A percentile compares a stretch with the other conserved stretches of the same genome.
Evolutionary conservation across 129 eudicot genomes (phyloP).

Genomic region (Daucus carota): DNA sequence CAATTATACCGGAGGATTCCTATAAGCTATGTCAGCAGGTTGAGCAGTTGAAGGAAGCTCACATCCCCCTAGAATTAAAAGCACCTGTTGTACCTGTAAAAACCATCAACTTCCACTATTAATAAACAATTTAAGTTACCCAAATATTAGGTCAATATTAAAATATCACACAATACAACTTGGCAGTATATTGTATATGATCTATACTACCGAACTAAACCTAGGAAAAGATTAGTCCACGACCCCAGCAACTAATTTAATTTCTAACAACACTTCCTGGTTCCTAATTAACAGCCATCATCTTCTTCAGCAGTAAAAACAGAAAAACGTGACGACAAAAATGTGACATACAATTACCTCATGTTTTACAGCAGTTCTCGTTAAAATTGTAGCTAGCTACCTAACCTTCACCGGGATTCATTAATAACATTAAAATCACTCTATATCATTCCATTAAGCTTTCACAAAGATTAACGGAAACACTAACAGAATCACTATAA

Average conservation of each 20-base stretch:
- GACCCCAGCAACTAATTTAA: background rate
- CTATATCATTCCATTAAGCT: too few species aligned
- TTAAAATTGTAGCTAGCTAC: too few species aligned
- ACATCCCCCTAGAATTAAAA: constrained; percentile 56
- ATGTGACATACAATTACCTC: too few species aligned
- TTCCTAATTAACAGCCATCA: background rate
- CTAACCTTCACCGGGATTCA: too few species aligned
- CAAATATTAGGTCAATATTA: background rate
- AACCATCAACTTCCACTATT: constrained; percentile 9
- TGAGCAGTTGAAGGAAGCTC: constrained; percentile 31
- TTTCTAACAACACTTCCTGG: background rate
- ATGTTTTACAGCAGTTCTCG: too few species aligned
- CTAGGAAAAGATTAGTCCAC: too few species aligned
- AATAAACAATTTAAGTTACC: background rate
- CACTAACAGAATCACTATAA: too few species aligned
- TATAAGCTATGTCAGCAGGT: constrained; percentile 29
- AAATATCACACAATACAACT: background rate
- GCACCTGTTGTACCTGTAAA: constrained; percentile 54
- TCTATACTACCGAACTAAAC: background rate
- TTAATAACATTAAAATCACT: too few species aligned
- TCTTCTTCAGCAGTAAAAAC: background rate
- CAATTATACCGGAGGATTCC: constrained; percentile 35
- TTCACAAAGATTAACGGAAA: too few species aligned
- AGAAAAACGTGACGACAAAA: too few species aligned
- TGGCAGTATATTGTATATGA: background rate